Base-by-base conservation (phyloP, 345 rosid species). In the Lepidium sativum region DNA sequence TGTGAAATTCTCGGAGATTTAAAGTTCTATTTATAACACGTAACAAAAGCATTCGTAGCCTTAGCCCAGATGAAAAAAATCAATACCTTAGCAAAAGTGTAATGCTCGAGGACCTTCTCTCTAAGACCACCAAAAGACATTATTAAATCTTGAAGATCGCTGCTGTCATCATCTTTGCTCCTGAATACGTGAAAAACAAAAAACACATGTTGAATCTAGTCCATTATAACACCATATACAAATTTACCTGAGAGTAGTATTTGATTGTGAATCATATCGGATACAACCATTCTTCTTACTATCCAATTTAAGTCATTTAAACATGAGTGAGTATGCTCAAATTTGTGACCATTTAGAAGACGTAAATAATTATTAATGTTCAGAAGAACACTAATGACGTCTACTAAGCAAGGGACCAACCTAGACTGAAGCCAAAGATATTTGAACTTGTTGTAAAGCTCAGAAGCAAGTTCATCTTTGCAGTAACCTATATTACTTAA, bases 401-500 rank as follows among this genome's bases (percentile, higher is more conserved):
- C 33, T 44, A 70, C 0, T 45, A 49, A 56, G 47, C 10, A 25
- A 41, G 63, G 38, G 70, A 49, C 74, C 21, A 79, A 87, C 97
- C 81, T 79, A 21, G 90, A 73, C 42, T 87, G 91, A 41, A 74
- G 73, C 97, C 99, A 94, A 70, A 85, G 81, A 70, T 75, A 70
- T 70, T 80, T 90, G 85, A 80, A 86, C 76, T 83, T 94, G 70
- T 82, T 80, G 86, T 81, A 84, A 78, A 94, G 72, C 82, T 88
- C 95, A 6, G 67, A 68, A 88, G 78, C 62, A 73, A 94, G 88
- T 67, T 90, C 99, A 40, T 88, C 99, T 81, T 88, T 94, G 90
- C 99, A 94, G 64, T 86, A 90, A 55, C 97, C 99, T 45, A 90
- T 82, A 79, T 94, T 90, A 69, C 99, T 94, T 33, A 94, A 77